Conservation (phyloP, 2,329 filamentous ascomycete species). For the Aspergillus vadensis region DNA sequence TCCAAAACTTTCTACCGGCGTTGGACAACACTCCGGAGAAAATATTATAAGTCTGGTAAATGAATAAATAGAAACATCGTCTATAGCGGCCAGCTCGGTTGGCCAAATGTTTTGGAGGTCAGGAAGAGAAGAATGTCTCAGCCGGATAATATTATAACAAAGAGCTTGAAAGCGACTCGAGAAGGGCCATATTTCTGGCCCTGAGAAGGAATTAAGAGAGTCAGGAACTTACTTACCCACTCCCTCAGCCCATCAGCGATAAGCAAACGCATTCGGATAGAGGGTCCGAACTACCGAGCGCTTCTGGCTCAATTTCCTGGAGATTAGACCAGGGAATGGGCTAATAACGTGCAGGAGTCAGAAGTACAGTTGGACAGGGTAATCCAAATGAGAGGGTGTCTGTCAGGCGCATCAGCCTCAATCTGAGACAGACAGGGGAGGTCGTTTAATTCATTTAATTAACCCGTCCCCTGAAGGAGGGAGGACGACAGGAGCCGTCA, state of each 20-base stretch:
- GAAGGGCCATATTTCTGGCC: neutral
- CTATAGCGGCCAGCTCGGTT: conserved; percentile 7
- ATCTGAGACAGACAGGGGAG: conserved; percentile 7
- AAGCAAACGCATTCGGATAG: conserved; percentile 1
- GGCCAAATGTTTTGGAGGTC: conserved; percentile 2
- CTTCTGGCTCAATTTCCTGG: neutral
- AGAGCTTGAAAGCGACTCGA: neutral
- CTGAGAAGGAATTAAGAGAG: neutral
- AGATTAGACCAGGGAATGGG: neutral
- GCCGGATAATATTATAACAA: conserved; percentile 3
- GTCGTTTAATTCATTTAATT: neutral
- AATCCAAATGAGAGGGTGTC: neutral
- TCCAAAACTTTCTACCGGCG: neutral
- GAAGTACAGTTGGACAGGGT: neutral
- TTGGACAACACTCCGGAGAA: neutral
- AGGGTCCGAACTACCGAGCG: neutral
- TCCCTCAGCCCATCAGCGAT: neutral
- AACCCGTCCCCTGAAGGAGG: neutral
- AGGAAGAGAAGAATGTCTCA: conserved; percentile 9
- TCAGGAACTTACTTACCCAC: neutral
- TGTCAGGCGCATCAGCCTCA: conserved; percentile 5
- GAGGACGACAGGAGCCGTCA: neutral
- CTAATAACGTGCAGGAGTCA: neutral
- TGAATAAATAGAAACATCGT: neutral
- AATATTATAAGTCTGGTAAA: neutral